Evolutionary conservation across 1,284 basidiomycete genomes (phyloP).

Genomic region (Ustilago cynodontis): DNA sequence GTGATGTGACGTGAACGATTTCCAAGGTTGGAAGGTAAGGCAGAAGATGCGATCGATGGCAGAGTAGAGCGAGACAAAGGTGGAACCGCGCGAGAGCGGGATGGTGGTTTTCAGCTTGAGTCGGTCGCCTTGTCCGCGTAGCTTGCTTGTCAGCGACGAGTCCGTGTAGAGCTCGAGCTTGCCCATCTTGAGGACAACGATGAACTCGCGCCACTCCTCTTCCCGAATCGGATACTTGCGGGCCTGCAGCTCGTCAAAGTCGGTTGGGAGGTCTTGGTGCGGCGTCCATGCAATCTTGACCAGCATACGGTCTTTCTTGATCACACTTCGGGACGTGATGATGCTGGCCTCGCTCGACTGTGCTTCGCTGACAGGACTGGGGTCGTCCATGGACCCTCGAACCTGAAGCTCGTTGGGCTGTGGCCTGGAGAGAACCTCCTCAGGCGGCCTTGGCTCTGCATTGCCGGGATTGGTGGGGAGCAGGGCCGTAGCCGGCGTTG

Average conservation of each 20-base stretch:
- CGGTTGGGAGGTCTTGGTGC: constrained; percentile 73
- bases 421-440: constrained; percentile 58
- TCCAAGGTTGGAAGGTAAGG: constrained; percentile 73
- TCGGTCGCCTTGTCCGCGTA: constrained; percentile 48
- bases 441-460: constrained; percentile 49
- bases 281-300: constrained; percentile 79
- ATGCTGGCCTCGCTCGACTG: constrained; percentile 26
- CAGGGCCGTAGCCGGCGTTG: background rate
- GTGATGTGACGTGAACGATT: constrained; percentile 16
- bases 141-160: constrained; percentile 70
- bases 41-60: constrained; percentile 84
- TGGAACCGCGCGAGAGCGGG: constrained; percentile 76
- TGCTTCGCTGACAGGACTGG: constrained; percentile 7
- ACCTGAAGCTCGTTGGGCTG: constrained; percentile 26
- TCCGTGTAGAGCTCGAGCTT: constrained; percentile 83
- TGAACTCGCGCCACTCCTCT: constrained; percentile 80
- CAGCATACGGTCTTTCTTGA: constrained; percentile 82
- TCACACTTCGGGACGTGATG: constrained; percentile 47
- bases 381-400: background rate
- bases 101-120: constrained; percentile 78
- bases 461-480: constrained; percentile 40
- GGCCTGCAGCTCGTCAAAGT: constrained; percentile 79
- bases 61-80: constrained; percentile 81
- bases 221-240: constrained; percentile 74
- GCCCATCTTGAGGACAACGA: constrained; percentile 82